phyloP scores from a whole-genome alignment of 1,139 yeast species.

The Debaryomyces singareniensis region DNA sequence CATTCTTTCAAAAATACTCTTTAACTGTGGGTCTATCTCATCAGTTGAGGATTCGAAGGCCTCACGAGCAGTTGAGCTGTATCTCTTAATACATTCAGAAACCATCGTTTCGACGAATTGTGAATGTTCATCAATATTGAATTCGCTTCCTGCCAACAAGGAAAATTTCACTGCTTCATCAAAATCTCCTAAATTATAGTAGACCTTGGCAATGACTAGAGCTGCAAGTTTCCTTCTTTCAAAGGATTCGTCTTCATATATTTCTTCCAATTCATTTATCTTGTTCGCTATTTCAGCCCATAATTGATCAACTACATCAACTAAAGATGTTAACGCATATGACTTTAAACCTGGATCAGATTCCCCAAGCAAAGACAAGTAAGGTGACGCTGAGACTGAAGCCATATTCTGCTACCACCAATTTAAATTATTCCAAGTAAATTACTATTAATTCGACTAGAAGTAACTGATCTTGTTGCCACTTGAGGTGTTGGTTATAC shows the following conservation, averaged over 20 bases:
- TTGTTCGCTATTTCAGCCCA: slow-evolving; percentile 98
- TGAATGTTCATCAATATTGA: slow-evolving; percentile 67
- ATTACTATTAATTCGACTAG: no score
- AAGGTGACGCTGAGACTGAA: slow-evolving; percentile 78
- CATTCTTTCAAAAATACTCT: slow-evolving; percentile 78
- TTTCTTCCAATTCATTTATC: slow-evolving; percentile 79
- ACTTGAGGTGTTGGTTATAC: no score
- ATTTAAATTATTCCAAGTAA: no score
- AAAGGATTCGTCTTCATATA: slow-evolving; percentile 79
- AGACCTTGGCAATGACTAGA: slow-evolving; percentile 85
- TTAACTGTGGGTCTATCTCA: slow-evolving; percentile 56
- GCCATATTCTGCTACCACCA: no score
- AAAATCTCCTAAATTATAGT: slow-evolving; percentile 91
- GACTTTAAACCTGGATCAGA: slow-evolving; percentile 70
- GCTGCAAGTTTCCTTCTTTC: slow-evolving; percentile 83
- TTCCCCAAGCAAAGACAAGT: slow-evolving; percentile 82
- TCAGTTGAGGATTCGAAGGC: slow-evolving; percentile 38
- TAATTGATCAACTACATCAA: slow-evolving; percentile 77
- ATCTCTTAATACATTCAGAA: slow-evolving; percentile 83
- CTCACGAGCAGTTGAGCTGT: slow-evolving; percentile 59
- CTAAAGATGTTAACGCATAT: slow-evolving; percentile 79
- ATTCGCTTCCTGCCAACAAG: slow-evolving; percentile 74
- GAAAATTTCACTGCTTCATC: slow-evolving; percentile 88
- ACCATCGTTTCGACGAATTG: slow-evolving; percentile 92
- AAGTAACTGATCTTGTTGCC: no score